Evolutionary conservation across 2,329 filamentous ascomycete genomes (phyloP).

Genomic region (Metarhizium sp.): DNA sequence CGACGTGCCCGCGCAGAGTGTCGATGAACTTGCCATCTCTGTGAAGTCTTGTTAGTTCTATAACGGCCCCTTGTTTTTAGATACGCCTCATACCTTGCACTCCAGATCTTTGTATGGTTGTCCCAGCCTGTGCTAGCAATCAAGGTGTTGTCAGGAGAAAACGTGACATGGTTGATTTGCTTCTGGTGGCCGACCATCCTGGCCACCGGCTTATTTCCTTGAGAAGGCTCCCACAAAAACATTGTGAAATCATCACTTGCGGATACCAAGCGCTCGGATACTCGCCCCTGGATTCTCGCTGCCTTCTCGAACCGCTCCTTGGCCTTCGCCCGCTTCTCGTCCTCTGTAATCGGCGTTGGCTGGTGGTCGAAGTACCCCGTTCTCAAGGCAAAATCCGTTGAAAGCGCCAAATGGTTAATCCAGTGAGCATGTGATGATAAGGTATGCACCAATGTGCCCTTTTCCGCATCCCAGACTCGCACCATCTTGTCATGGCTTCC

Average conservation of each 20-base stretch:
- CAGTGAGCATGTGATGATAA: slow-evolving; percentile 81
- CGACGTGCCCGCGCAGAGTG: slow-evolving; percentile 80
- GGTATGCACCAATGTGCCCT: slow-evolving; percentile 72
- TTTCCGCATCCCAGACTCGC: slow-evolving; percentile 76
- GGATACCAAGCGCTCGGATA: slow-evolving; percentile 78
- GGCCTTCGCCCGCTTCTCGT: slow-evolving; percentile 65
- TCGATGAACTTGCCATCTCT: slow-evolving; percentile 70
- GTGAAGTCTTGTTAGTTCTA: slow-evolving; percentile 17
- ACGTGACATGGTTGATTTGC: slow-evolving; percentile 90
- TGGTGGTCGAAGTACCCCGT: slow-evolving; percentile 84
- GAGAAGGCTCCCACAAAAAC: slow-evolving; percentile 82
- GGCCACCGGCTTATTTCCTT: slow-evolving; percentile 75
- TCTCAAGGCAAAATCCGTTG: slow-evolving; percentile 80
- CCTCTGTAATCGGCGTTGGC: slow-evolving; percentile 54
- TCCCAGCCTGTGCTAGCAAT: slow-evolving; percentile 89
- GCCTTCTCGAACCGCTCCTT: slow-evolving; percentile 79
- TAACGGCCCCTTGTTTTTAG: not conserved
- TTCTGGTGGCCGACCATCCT: slow-evolving; percentile 91
- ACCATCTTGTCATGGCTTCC: slow-evolving; percentile 86
- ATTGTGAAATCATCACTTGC: slow-evolving; percentile 95
- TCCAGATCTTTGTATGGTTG: slow-evolving; percentile 92
- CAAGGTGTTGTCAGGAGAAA: slow-evolving; percentile 79
- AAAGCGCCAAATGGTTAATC: slow-evolving; percentile 91
- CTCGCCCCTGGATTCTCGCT: slow-evolving; percentile 62
- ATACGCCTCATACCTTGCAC: slow-evolving; percentile 46